Conservation (phyloP, 2,329 filamentous ascomycete species). For the Trichoderma atroviride region DNA sequence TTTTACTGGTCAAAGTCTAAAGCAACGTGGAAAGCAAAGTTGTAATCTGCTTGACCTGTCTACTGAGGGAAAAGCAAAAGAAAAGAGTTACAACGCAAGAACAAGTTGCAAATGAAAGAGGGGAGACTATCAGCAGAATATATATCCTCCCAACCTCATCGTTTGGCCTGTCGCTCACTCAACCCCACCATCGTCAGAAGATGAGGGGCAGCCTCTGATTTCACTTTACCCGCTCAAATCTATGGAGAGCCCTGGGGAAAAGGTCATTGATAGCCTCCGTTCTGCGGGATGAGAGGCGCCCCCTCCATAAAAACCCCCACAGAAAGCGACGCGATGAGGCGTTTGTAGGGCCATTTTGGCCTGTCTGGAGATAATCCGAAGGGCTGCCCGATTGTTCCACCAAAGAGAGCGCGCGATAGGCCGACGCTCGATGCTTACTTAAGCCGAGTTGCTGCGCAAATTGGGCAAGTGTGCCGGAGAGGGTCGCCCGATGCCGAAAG, state of each 20-base stretch:
- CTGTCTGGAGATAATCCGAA: constrained; percentile 9
- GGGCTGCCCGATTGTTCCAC: constrained; percentile 23
- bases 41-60: not conserved
- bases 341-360: constrained; percentile 4
- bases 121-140: not conserved
- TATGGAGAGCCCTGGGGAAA: not conserved
- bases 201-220: constrained; percentile 17
- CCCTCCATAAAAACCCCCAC: constrained; percentile 18
- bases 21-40: not conserved
- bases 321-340: not conserved
- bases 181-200: constrained; percentile 18
- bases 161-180: not conserved
- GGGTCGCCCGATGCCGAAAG: constrained; percentile 4
- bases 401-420: constrained; percentile 23
- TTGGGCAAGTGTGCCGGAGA: not conserved
- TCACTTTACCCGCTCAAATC: constrained; percentile 24
- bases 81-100: not conserved
- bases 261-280: not conserved
- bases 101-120: not conserved
- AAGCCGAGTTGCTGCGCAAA: not conserved
- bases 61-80: not conserved
- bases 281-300: not conserved
- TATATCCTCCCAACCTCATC: not conserved
- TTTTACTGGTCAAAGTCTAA: not conserved
- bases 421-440: not conserved